Base-by-base conservation (phyloP, 1,284 basidiomycete species). In the Thecaphora thlaspeos region DNA sequence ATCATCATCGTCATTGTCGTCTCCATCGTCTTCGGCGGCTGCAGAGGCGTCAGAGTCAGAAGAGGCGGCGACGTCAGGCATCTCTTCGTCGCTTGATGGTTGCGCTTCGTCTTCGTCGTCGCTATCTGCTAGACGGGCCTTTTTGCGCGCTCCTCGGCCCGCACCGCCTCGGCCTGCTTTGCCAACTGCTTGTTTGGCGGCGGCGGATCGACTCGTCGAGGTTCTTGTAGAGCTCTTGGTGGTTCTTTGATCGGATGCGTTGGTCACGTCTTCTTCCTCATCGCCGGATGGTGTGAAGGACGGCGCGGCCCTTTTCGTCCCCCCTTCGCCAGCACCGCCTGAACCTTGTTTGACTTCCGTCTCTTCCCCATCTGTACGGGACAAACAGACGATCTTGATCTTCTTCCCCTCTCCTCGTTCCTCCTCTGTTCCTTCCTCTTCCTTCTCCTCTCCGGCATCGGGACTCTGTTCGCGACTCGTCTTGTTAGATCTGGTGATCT, bases 1-100 rank as follows among this genome's bases (percentile, higher is more conserved):
- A n/a, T 51, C 47, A 21, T 56, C 26, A 11, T 28, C 26, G 26
- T 28, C 57, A 15, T 44, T 38, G 30, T 50, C 56, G 42, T 50
- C 55, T 61, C 22, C 32, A 21, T 47, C 36, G 12, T 26, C 32
- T 26, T 47, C 36, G 12, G 7, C 15, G 32, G 12, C 15, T 11
- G 12, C 7, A 15, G 32, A 34, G 32, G 7, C 32, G 32, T 34
- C 32, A 28, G 26, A 28, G 7, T 34, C 32, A 8, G 32, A 34
- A 30, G 28, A 30, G 11, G 12, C 12, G 32, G 11, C 32, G 9
- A 14, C 32, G 4, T 34, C 32, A 3, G 9, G 11, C 32, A 34
- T 34, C 15, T 11, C 32, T 17, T 11, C 32, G 17, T 34, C 32
- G 15, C 32, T 34, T 4, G 32, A 34, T 3, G 32, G 15, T 34